These are phyloP conservation scores for Stipa capillata DNA, from an alignment of 176 grass and related monocot species.

Conservation along the genomic window DNA sequence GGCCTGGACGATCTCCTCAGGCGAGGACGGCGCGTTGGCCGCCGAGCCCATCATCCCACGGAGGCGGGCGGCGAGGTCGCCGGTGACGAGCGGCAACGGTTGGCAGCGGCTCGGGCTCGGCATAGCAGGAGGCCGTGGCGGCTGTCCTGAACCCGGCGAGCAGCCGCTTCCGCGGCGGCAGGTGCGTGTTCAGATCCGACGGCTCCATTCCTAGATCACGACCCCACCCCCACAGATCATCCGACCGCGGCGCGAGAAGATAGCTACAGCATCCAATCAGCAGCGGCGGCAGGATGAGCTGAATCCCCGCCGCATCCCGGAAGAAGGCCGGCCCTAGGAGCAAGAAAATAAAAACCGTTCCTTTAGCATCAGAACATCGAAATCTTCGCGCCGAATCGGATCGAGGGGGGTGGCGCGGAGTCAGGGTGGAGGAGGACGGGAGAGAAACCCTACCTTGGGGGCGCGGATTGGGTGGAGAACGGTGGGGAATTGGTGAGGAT, in stretches of 20 bases:
- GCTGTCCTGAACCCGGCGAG: constrained; percentile 75
- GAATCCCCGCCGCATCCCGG: constrained; percentile 3
- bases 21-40: constrained; percentile 31
- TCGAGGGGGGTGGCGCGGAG: neutral
- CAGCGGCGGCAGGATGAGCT: neutral
- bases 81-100: constrained; percentile 38
- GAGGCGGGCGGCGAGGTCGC: constrained; percentile 47
- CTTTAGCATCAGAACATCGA: constrained; percentile 25
- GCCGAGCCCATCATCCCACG: constrained; percentile 54
- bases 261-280: neutral
- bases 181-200: constrained; percentile 63
- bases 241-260: neutral
- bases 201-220: constrained; percentile 67
- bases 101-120: neutral
- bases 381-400: neutral
- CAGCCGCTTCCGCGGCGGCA: constrained; percentile 96
- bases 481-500: constrained; percentile 18
- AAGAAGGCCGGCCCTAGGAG: neutral
- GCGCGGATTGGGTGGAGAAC: constrained; percentile 25
- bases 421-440: neutral
- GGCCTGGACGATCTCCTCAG: constrained; percentile 47
- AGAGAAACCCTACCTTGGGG: constrained; percentile 33
- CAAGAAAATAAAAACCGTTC: neutral
- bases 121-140: constrained; percentile 27
- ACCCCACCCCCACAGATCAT: neutral